Evolutionary conservation across 106 monocot species (phyloP).

Genomic region (Dendrobium catenatum): DNA sequence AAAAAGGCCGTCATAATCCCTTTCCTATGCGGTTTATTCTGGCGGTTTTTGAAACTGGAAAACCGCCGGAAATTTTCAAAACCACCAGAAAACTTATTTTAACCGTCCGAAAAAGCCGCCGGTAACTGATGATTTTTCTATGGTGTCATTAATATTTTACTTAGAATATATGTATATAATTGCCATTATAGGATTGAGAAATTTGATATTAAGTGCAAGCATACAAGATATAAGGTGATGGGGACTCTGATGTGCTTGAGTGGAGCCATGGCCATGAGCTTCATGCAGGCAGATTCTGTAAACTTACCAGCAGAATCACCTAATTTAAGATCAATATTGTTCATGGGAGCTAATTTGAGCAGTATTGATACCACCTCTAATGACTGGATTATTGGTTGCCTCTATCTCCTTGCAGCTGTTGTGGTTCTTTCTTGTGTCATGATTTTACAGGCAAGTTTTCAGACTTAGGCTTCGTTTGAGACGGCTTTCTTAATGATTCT

Average conservation of each 20-base stretch:
- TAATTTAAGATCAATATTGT: background rate
- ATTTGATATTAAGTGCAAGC: slow-evolving; percentile 41
- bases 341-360: slow-evolving; percentile 6
- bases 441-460: slow-evolving; percentile 43
- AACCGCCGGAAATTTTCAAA: no score
- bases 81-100: no score
- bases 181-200: slow-evolving; percentile 50
- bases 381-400: slow-evolving; percentile 62
- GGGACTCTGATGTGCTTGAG: slow-evolving; percentile 54
- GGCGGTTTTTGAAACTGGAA: no score
- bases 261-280: slow-evolving; percentile 51
- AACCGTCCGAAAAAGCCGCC: no score
- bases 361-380: background rate
- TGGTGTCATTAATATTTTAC: no score
- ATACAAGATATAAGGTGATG: slow-evolving; percentile 39
- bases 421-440: slow-evolving; percentile 34
- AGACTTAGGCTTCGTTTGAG: no score
- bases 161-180: background rate
- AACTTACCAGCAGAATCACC: background rate
- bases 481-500: background rate
- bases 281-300: slow-evolving; percentile 32
- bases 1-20: no score
- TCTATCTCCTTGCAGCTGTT: slow-evolving; percentile 32
- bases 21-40: no score
- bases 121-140: no score